Evolutionary conservation across 768 basidiomycete genomes (phyloP), one percentile per base, ranked within the genome.

Genomic region (Crassisporium funariophilum): DNA sequence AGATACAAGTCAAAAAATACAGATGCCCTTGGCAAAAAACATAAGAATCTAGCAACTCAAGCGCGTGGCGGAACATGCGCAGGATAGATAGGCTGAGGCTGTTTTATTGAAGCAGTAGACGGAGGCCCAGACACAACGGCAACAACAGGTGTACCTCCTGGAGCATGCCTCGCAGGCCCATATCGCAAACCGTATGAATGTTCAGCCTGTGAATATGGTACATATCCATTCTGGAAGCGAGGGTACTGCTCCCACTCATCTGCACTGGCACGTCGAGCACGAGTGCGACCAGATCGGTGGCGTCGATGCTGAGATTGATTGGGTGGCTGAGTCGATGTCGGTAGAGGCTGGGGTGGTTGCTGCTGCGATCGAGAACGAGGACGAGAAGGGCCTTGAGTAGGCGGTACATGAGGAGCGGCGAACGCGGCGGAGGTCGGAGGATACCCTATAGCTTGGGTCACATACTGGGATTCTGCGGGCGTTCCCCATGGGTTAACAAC

Each of bases 141-240:
- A 23, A n/a, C 34, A 11, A 34, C 29, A 35, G 44, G 48, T 17
- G 51, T 46, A 21, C 51, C 42, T 31, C 29, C n/a, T 3, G 42
- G 50, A 34, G 56, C 43, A 49, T 58, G 54, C 4, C 55, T 39
- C 8, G 44, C 54, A 17, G 41, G 39, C 4, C 57, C 57, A 49
- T 58, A 58, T 38, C 35, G 52, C 15, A 41, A 25, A 11, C 57
- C 54, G 36, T 58, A 58, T 29, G 51, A 52, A 15, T 35, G 40
- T 29, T 58, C 54, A 10, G 52, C 46, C 13, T 34, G 46, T 15
- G 55, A 42, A 10, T 44, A 41, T 0, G 57, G 52, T 11, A 56
- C 54, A 19, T 58, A 58, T 5, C 57, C 52, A 11, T 12, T n/a
- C 41, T 19, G 49, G 35, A 24, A 42, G 7, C 37, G 46, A 4